Evolutionary conservation across 2,329 filamentous ascomycete species (phyloP).

Genomic region (Sporothrix pseudoabietina): DNA sequence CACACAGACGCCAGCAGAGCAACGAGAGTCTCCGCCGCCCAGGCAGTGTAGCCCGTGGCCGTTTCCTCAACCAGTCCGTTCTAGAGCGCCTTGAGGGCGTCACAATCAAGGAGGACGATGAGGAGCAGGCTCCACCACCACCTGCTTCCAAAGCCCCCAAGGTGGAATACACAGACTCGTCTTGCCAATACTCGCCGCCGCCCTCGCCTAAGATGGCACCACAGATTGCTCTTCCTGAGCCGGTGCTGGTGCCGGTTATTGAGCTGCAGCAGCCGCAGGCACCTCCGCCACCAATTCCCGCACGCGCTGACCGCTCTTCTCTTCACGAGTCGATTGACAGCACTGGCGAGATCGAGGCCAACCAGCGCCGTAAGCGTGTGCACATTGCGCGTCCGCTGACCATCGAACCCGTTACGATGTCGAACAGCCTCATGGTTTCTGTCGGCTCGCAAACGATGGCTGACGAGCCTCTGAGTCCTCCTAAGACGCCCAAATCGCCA

Average conservation of each 20-base stretch:
- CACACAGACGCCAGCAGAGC: constrained; percentile 60
- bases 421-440: constrained; percentile 61
- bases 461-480: constrained; percentile 64
- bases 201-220: constrained; percentile 64
- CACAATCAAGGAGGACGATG: constrained; percentile 55
- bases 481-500: constrained; percentile 63
- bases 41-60: constrained; percentile 58
- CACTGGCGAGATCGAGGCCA: constrained; percentile 66
- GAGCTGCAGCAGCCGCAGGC: constrained; percentile 5
- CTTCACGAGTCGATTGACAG: constrained; percentile 45
- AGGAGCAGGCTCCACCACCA: constrained; percentile 34
- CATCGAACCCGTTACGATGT: constrained; percentile 50
- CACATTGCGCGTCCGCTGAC: constrained; percentile 54
- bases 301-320: constrained; percentile 41
- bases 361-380: constrained; percentile 71
- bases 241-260: not conserved
- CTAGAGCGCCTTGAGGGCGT: constrained; percentile 58
- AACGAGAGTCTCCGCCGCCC: constrained; percentile 60
- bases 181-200: constrained; percentile 80
- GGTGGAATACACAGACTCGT: constrained; percentile 69
- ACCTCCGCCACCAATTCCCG: constrained; percentile 43
- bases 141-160: constrained; percentile 39
- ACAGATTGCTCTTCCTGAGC: constrained; percentile 32
- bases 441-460: constrained; percentile 65
- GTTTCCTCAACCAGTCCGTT: constrained; percentile 57